Conservation (phyloP, 2,329 filamentous ascomycete genomes). For the Calycina marina region DNA sequence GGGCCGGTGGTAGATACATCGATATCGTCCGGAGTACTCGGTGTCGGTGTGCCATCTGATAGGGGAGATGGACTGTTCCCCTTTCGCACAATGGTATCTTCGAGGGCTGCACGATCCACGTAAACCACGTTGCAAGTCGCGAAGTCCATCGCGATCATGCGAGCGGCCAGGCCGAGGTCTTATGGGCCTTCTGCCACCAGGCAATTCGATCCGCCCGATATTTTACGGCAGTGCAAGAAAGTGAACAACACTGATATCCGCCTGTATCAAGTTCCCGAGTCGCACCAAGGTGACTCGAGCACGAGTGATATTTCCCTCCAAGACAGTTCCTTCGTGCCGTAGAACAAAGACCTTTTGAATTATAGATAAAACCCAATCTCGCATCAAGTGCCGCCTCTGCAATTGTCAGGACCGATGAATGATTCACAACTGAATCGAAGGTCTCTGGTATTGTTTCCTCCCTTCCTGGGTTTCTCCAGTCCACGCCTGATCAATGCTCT, state of each 20-base stretch:
- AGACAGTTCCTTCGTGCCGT: too few relatives aligned
- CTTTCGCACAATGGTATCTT: constrained; percentile 24
- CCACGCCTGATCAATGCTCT: too few relatives aligned
- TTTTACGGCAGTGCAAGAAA: constrained; percentile 1
- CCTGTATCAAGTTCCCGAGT: constrained; percentile 1
- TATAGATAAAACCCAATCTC: too few relatives aligned
- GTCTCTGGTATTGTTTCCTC: too few relatives aligned
- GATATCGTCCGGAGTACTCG: constrained; percentile 7
- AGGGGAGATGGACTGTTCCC: constrained; percentile 19
- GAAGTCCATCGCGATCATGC: constrained; percentile 26
- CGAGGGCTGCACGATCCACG: constrained; percentile 26
- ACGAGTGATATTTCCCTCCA: not conserved
- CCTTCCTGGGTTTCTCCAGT: too few relatives aligned
- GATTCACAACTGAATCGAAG: too few relatives aligned
- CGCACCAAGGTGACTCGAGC: constrained; percentile 6
- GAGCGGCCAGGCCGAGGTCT: constrained; percentile 15
- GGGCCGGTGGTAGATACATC: constrained; percentile 7
- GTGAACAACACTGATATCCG: not conserved
- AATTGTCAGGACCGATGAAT: too few relatives aligned
- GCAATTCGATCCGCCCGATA: constrained; percentile 4
- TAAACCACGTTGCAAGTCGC: constrained; percentile 29
- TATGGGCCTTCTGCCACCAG: constrained; percentile 14
- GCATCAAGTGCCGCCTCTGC: too few relatives aligned
- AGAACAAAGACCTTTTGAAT: too few relatives aligned
- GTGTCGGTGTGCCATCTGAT: too few relatives aligned